These are phyloP conservation scores for Huntiella omanensis DNA, from an alignment of 2,329 filamentous ascomycete genomes.

Conservation along the genomic window DNA sequence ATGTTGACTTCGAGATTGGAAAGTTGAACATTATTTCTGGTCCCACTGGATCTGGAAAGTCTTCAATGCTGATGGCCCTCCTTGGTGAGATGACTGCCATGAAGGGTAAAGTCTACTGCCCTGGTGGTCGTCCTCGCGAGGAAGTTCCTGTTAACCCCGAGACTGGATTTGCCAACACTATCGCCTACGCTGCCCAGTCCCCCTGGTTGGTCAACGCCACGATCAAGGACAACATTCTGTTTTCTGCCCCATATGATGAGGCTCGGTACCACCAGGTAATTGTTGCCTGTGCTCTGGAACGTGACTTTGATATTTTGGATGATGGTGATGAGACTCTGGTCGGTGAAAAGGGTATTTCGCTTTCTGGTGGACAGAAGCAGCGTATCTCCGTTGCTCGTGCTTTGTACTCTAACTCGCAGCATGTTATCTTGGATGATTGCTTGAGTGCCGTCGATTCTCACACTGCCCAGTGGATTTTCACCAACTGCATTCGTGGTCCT, in stretches of 20 bases:
- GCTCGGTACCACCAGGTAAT: slow-evolving; percentile 75
- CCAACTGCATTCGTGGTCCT: slow-evolving; percentile 73
- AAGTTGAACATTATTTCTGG: slow-evolving; percentile 86
- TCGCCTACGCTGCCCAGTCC: slow-evolving; percentile 92
- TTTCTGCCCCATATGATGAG: slow-evolving; percentile 63
- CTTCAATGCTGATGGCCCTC: slow-evolving; percentile 84
- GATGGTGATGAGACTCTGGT: slow-evolving; percentile 84
- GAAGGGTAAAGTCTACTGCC: slow-evolving; percentile 63
- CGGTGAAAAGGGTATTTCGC: slow-evolving; percentile 89
- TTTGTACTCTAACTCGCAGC: slow-evolving; percentile 85
- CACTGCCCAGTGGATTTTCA: slow-evolving; percentile 95
- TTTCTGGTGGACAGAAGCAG: slow-evolving; percentile 95
- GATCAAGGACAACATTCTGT: slow-evolving; percentile 90
- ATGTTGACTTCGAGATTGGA: slow-evolving; percentile 67
- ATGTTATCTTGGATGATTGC: slow-evolving; percentile 84
- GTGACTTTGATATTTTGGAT: slow-evolving; percentile 82
- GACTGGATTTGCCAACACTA: slow-evolving; percentile 73
- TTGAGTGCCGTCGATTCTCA: slow-evolving; percentile 94
- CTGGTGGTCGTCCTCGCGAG: slow-evolving; percentile 69
- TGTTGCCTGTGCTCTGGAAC: slow-evolving; percentile 74
- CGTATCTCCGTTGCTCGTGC: slow-evolving; percentile 91
- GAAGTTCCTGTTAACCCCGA: slow-evolving; percentile 65
- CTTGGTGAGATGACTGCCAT: slow-evolving; percentile 89
- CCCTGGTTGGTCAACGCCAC: slow-evolving; percentile 94
- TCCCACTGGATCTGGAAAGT: slow-evolving; percentile 88